A percentile compares a stretch with the other conserved stretches of the same genome.
These are phyloP conservation scores for Phytophthora pseudosyringae DNA, from an alignment of 352 stramenopile species.

Conservation along the genomic window DNA sequence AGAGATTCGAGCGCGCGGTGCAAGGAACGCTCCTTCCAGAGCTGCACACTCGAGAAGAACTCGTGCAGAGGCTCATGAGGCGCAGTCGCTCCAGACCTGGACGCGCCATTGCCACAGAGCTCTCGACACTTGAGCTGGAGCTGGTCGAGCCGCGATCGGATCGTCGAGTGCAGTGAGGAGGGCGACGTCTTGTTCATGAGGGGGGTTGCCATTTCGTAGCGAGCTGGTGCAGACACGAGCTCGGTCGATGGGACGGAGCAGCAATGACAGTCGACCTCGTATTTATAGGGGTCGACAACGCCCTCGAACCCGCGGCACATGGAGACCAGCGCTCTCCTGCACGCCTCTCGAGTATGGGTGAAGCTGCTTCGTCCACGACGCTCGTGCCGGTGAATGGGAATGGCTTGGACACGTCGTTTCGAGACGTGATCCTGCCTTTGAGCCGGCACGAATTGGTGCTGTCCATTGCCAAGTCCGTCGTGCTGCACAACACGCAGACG, in stretches of 20 bases:
- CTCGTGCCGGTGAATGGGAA: slow-evolving; percentile 56
- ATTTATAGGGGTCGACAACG: slow-evolving; percentile 29
- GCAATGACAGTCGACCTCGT: slow-evolving; percentile 5
- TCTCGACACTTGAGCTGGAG: slow-evolving; percentile 25
- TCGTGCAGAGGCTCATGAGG: slow-evolving; percentile 6
- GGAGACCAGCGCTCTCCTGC: neutral
- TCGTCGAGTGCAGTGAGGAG: slow-evolving; percentile 20
- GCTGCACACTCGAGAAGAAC: slow-evolving; percentile 47
- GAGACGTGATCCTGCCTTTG: slow-evolving; percentile 62
- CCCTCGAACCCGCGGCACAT: neutral
- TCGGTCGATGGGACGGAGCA: slow-evolving; percentile 10
- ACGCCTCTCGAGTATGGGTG: slow-evolving; percentile 13
- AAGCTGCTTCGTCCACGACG: slow-evolving; percentile 15
- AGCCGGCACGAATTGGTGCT: slow-evolving; percentile 69
- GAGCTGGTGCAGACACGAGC: neutral
- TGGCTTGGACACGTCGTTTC: slow-evolving; percentile 55
- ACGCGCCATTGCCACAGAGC: slow-evolving; percentile 5
- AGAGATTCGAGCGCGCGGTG: slow-evolving; percentile 59
- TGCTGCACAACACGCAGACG: slow-evolving; percentile 68
- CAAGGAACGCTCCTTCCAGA: slow-evolving; percentile 70
- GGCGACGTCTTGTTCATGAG: neutral
- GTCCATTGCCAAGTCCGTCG: slow-evolving; percentile 67
- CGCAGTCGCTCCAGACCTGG: neutral
- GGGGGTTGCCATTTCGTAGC: slow-evolving; percentile 1
- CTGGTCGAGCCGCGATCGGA: slow-evolving; percentile 22